A percentile compares a stretch with the other conserved stretches of the same genome.
These are phyloP conservation scores for Candida maesae DNA, from an alignment of 805 yeast genomes.

Conservation along the genomic window DNA sequence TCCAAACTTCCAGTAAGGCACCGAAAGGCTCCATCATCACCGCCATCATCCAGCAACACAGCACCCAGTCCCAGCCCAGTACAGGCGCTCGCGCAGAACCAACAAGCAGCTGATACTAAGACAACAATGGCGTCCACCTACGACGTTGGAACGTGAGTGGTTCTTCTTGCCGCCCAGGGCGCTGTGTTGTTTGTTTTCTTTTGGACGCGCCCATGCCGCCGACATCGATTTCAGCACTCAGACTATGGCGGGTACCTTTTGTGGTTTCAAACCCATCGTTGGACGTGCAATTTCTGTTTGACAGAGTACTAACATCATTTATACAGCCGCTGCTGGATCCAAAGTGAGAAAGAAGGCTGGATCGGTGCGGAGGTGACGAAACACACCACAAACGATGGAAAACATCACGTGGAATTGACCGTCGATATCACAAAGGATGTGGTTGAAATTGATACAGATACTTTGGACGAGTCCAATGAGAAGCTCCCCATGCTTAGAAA, in stretches of 20 bases:
- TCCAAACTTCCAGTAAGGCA: neutral
- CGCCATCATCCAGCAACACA: no score
- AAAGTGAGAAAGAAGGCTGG: conserved; percentile 69
- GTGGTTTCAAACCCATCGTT: no score
- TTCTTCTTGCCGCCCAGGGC: neutral
- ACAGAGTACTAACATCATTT: conserved; percentile 26
- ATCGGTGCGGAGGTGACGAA: conserved; percentile 60
- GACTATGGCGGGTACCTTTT: no score
- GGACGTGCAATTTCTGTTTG: neutral
- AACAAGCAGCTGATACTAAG: neutral
- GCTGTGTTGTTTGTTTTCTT: conserved; percentile 3
- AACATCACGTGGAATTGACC: conserved; percentile 47
- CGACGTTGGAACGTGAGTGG: conserved; percentile 53
- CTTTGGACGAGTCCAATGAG: conserved; percentile 29
- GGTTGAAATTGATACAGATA: conserved; percentile 43
- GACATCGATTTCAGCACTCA: neutral
- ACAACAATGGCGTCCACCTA: conserved; percentile 37
- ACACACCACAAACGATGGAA: conserved; percentile 38
- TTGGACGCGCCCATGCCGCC: conserved; percentile 2
- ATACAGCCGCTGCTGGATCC: conserved; percentile 70
- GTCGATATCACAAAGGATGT: conserved; percentile 48
- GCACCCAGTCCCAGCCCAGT: no score
- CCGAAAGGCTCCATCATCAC: neutral
- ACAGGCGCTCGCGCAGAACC: neutral
- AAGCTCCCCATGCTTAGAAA: conserved; percentile 79